Evolutionary conservation across 768 basidiomycete species (phyloP).

Genomic region (Pholiota microspora): DNA sequence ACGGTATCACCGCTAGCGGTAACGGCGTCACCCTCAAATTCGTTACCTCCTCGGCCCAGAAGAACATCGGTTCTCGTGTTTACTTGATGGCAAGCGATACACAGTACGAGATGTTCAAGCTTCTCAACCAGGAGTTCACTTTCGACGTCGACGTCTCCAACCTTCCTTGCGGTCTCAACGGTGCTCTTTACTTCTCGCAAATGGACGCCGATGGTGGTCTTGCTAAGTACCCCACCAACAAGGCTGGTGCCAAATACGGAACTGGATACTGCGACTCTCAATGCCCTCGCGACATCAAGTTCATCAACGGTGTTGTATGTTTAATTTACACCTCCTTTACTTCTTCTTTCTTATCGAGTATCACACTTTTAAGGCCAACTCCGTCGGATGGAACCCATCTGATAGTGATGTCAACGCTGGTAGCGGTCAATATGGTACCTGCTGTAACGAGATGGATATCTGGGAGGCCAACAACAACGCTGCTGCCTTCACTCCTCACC

Average conservation of each 20-base stretch:
- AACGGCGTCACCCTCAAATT: constrained; percentile 47
- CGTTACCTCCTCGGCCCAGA: constrained; percentile 34
- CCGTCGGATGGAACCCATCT: constrained; percentile 36
- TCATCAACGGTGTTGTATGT: constrained; percentile 52
- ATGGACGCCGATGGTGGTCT: constrained; percentile 57
- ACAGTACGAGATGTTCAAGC: constrained; percentile 42
- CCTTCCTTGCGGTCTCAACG: constrained; percentile 58
- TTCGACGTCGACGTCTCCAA: constrained; percentile 62
- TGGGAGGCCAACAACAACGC: constrained; percentile 57
- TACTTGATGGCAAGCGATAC: constrained; percentile 50
- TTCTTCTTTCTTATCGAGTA: not conserved
- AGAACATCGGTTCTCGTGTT: constrained; percentile 41
- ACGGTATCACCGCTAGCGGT: constrained; percentile 49
- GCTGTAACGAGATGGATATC: constrained; percentile 60
- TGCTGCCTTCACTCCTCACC: constrained; percentile 51
- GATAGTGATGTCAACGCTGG: constrained; percentile 44
- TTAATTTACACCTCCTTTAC: not conserved
- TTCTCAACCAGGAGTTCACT: constrained; percentile 57
- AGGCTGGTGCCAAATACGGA: constrained; percentile 48
- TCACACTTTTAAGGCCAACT: constrained; percentile 46
- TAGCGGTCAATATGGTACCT: constrained; percentile 42
- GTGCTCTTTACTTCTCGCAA: constrained; percentile 55
- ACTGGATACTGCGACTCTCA: constrained; percentile 42
- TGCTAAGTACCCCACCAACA: constrained; percentile 46
- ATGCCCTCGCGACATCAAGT: constrained; percentile 59